phyloP scores from a whole-genome alignment of 306 rosid genomes.

The Malus domestica region ASM211411v1 NC_041794.1:19446501-19447000 shows the following conservation, averaged over 20 bases:
- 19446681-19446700: neutral
- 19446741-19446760: no score
- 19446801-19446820: neutral
- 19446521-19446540: neutral
- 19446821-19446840: neutral
- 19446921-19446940: conserved; percentile 17
- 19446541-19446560: neutral
- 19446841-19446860: no score
- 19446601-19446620: neutral
- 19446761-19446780: no score
- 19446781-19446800: no score
- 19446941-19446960: neutral
- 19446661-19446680: neutral
- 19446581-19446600: neutral
- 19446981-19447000: neutral
- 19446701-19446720: neutral
- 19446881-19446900: neutral
- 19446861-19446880: neutral
- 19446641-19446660: neutral
- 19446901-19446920: conserved; percentile 3
- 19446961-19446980: conserved; percentile 7
- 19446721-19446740: no score
- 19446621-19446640: neutral
- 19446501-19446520: neutral
- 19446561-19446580: neutral